Evolutionary conservation across 2,329 filamentous ascomycete genomes (phyloP), one percentile per base, ranked within the genome.

Genomic region (Thermoascus crustaceus): DNA sequence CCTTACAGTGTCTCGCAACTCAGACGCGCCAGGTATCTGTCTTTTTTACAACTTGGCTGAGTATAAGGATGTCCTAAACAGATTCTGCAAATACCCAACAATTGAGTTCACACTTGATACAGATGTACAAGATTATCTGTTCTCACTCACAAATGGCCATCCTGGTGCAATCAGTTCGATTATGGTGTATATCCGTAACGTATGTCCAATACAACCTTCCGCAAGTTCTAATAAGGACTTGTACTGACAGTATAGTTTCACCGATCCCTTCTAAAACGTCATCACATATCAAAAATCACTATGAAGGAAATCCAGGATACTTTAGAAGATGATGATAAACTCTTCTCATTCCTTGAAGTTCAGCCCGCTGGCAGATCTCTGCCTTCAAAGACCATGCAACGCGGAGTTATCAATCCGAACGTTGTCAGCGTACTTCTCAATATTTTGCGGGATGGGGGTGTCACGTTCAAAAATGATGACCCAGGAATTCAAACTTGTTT

Each of bases 31-130:
- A 16, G 5, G 3, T 16, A 34, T 34, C 10, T 9, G 19, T 10
- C 32, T 34, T 2, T 34, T 34, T 18, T 34, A 25, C 13, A 26
- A 24, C 22, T 14, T 5, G 8, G n/a, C 8, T 19, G 32, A 34
- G 22, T 34, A 16, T 16, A n/a, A 34, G 10, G 21, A 26, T 10
- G 32, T 34, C 4, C 5, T 34, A 14, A 8, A 4, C 4, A 24
- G 21, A 34, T 10, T 25, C 8, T 25, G 21, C 17, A 9, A 4
- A 3, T 10, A 26, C 5, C 24, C 24, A 6, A 6, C n/a, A 6
- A 14, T 11, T 9, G n/a, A 24, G 3, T 34, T 26, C 13, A 26
- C 5, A 7, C 13, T 34, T 9, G 23, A 7, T 7, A 24, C n/a
- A 10, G 22, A 34, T 17, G 19, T 16, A 16, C 19, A 16, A 17